Conservation (phyloP, 2,329 filamentous ascomycete genomes). For the Sporothrix schenckii region DNA sequence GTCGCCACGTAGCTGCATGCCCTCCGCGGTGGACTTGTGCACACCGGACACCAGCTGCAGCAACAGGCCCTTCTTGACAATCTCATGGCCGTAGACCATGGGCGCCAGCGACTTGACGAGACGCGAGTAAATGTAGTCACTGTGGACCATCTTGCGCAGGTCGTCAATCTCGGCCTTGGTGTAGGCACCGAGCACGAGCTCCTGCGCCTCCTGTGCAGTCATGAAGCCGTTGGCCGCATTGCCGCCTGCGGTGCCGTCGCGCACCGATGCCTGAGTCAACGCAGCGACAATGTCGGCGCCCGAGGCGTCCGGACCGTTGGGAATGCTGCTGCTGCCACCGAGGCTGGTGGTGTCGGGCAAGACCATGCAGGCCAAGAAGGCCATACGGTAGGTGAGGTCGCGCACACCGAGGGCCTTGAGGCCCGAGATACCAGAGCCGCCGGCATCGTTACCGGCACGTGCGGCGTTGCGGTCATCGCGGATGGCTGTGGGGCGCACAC, state of each 20-base stretch:
- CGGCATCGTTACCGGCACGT: slow-evolving; percentile 75
- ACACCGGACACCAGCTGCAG: slow-evolving; percentile 97
- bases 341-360: slow-evolving; percentile 82
- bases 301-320: slow-evolving; percentile 55
- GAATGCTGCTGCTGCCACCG: slow-evolving; percentile 67
- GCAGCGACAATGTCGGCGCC: slow-evolving; percentile 83
- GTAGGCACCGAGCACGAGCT: slow-evolving; percentile 82
- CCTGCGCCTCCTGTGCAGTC: slow-evolving; percentile 81
- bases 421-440: slow-evolving; percentile 81
- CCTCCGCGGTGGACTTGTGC: slow-evolving; percentile 86
- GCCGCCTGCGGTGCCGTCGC: slow-evolving; percentile 57
- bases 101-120: slow-evolving; percentile 92
- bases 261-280: slow-evolving; percentile 70
- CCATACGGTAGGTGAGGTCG: slow-evolving; percentile 90
- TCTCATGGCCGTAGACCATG: slow-evolving; percentile 95
- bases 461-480: slow-evolving; percentile 76
- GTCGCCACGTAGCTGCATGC: slow-evolving; percentile 93
- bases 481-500: slow-evolving; percentile 77
- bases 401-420: slow-evolving; percentile 91
- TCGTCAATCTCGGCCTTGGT: slow-evolving; percentile 88
- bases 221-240: slow-evolving; percentile 44
- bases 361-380: slow-evolving; percentile 97
- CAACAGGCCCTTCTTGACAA: slow-evolving; percentile 95
- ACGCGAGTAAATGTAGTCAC: slow-evolving; percentile 90
- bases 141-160: slow-evolving; percentile 89